Conservation (phyloP, 441 rosid genomes). For the Eruca vesicaria region DNA sequence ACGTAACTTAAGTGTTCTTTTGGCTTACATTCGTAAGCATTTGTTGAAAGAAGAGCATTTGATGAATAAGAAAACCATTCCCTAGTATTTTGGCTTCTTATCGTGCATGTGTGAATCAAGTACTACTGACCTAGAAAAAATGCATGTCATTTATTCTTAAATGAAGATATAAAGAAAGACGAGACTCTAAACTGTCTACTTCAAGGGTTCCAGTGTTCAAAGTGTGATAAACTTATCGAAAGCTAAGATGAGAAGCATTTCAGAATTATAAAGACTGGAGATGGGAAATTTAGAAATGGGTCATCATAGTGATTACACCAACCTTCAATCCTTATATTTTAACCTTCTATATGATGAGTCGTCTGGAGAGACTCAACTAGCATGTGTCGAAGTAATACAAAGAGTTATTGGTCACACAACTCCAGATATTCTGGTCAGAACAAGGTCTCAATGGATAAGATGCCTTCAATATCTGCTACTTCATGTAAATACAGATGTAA, state of each 20-base stretch:
- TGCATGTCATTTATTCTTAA: constrained; percentile 63
- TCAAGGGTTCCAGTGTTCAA: constrained; percentile 87
- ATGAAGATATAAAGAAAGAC: constrained; percentile 42
- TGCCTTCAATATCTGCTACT: constrained; percentile 71
- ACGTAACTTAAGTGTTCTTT: constrained; percentile 28
- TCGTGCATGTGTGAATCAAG: constrained; percentile 77
- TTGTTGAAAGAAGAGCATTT: constrained; percentile 60
- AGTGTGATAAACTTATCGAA: constrained; percentile 60
- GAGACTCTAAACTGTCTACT: constrained; percentile 52
- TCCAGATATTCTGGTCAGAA: constrained; percentile 49
- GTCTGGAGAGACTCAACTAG: constrained; percentile 84
- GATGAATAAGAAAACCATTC: constrained; percentile 66
- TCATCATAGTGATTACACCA: constrained; percentile 42
- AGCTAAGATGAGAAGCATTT: constrained; percentile 37
- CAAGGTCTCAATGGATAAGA: constrained; percentile 70
- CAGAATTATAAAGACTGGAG: constrained; percentile 37
- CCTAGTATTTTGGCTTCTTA: constrained; percentile 74
- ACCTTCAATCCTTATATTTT: constrained; percentile 64
- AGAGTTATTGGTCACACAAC: constrained; percentile 74
- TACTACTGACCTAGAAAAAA: constrained; percentile 39
- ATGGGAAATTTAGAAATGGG: constrained; percentile 39
- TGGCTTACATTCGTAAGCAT: constrained; percentile 48
- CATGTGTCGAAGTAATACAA: constrained; percentile 68
- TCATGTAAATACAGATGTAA: constrained; percentile 64
- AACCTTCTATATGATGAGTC: constrained; percentile 74